Percentiles rank a stretch among this genome's conserved stretches.
These are phyloP conservation scores for Takakia lepidozioides DNA, from an alignment of 225 moss, liverwort and hornwort genomes.

Conservation along the genomic window DNA sequence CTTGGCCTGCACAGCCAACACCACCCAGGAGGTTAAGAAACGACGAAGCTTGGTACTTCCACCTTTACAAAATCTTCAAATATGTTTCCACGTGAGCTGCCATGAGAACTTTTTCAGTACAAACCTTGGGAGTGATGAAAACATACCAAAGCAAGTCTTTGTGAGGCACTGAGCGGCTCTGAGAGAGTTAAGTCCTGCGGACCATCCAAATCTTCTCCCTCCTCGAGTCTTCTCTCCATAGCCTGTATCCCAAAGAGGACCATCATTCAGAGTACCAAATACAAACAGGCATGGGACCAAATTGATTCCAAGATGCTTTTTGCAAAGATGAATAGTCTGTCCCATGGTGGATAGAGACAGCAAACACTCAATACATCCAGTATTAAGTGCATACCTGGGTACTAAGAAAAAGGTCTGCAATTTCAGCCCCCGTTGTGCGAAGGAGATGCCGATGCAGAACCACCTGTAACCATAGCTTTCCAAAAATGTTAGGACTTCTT, in stretches of 20 bases:
- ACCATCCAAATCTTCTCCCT: constrained; percentile 26
- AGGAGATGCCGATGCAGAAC: constrained; percentile 82
- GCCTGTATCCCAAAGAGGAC: constrained; percentile 25
- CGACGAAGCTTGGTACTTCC: not conserved
- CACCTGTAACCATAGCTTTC: too few relatives aligned
- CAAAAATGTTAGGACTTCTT: too few relatives aligned
- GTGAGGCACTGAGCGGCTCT: constrained; percentile 37
- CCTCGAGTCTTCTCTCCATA: constrained; percentile 36
- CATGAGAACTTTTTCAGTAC: not conserved
- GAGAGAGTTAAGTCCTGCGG: constrained; percentile 20
- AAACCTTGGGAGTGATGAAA: not conserved
- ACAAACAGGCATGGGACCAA: too few relatives aligned
- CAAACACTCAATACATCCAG: too few relatives aligned
- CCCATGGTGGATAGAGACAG: too few relatives aligned
- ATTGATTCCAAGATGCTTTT: too few relatives aligned
- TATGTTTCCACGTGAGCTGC: not conserved
- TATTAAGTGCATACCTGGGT: constrained; percentile 43
- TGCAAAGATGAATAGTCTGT: too few relatives aligned
- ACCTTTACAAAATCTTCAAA: too few relatives aligned
- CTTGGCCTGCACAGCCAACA: constrained; percentile 58
- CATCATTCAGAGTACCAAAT: not conserved
- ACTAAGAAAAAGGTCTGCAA: constrained; percentile 62
- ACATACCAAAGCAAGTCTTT: constrained; percentile 72
- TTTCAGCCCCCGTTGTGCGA: constrained; percentile 76
- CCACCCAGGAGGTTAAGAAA: constrained; percentile 15